Base-by-base conservation (phyloP, 2,329 filamentous ascomycete genomes). In the Exserohilum turcica region DNA sequence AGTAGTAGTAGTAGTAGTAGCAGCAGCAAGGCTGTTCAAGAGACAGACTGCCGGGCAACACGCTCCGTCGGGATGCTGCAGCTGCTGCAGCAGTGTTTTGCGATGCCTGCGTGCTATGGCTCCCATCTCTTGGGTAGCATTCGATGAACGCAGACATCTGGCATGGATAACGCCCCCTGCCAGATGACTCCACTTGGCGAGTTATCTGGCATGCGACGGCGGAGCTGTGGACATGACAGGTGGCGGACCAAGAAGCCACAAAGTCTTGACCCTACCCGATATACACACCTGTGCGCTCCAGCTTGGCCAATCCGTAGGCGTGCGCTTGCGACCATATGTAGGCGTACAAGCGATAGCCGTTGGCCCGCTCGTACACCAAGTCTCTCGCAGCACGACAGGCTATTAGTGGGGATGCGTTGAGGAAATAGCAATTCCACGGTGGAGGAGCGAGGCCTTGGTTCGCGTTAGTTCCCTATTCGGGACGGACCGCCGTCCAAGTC, bases 11-110 rank as follows among this genome's bases (percentile, higher is more conserved):
- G n/a, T n/a, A n/a, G n/a, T n/a, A n/a, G n/a, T n/a, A n/a, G n/a
- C n/a, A n/a, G n/a, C 65, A 54, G 65, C 61, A 67, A 61, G 54
- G 48, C 59, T 63, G 61, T 63, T 55, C 54, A 60, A 43, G 42
- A 48, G 39, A 43, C 52, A 56, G 57, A 56, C 39, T 37, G 37
- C 13, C 32, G 38, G 35, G 31, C 29, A 56, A 43, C 49, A 19
- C 36, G 44, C 38, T 47, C 36, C 15, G 18, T 37, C 29, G 48
- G 54, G 37, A 21, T 31, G 51, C 38, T 44, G 54, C 44, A 61
- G 29, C 43, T 46, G 50, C 42, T n/a, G n/a, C n/a, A n/a, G n/a
- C n/a, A n/a, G 52, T 38, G 56, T 52, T 49, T 40, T 52, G 32
- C 18, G 37, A 28, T 21, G 32, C 12, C 21, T 24, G 21, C 21